These are phyloP conservation scores for Clarireedia sp. DNA, from an alignment of 2,329 filamentous ascomycete genomes.

Conservation along the genomic window DNA sequence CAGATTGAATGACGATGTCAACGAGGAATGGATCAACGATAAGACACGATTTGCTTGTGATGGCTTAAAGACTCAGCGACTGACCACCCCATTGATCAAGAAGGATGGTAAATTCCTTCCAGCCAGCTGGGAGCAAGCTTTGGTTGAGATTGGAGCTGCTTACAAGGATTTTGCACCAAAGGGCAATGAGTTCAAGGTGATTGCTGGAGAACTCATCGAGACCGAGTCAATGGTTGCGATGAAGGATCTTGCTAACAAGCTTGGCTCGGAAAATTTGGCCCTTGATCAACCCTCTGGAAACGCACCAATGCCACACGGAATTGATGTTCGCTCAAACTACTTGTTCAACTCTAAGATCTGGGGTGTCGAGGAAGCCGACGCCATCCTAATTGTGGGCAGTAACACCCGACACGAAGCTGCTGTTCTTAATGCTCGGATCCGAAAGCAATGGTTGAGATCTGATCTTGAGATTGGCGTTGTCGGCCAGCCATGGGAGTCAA, in stretches of 20 bases:
- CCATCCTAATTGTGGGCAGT: slow-evolving; percentile 84
- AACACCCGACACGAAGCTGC: slow-evolving; percentile 95
- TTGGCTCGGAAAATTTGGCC: slow-evolving; percentile 91
- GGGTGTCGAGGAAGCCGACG: slow-evolving; percentile 89
- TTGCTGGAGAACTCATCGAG: slow-evolving; percentile 86
- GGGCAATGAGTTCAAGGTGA: slow-evolving; percentile 90
- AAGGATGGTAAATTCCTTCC: slow-evolving; percentile 87
- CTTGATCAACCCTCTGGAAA: slow-evolving; percentile 82
- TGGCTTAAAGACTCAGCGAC: slow-evolving; percentile 88
- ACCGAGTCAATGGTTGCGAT: slow-evolving; percentile 90
- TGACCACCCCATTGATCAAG: slow-evolving; percentile 86
- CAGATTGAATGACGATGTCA: slow-evolving; percentile 92
- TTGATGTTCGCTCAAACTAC: slow-evolving; percentile 92
- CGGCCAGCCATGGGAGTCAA: slow-evolving; percentile 85
- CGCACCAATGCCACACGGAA: slow-evolving; percentile 79
- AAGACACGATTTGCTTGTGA: slow-evolving; percentile 96
- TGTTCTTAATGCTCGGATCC: slow-evolving; percentile 89
- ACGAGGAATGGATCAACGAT: slow-evolving; percentile 99
- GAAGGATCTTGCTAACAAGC: slow-evolving; percentile 94
- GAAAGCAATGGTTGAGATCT: slow-evolving; percentile 95
- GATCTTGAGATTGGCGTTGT: slow-evolving; percentile 89
- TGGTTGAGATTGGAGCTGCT: slow-evolving; percentile 76
- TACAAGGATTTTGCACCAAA: slow-evolving; percentile 73
- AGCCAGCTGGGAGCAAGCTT: slow-evolving; percentile 89
- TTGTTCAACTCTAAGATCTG: slow-evolving; percentile 93